A percentile compares a stretch with the other conserved stretches of the same genome.
Conservation (phyloP, 768 basidiomycete species). For the Kwoniella newhampshirensis region DNA sequence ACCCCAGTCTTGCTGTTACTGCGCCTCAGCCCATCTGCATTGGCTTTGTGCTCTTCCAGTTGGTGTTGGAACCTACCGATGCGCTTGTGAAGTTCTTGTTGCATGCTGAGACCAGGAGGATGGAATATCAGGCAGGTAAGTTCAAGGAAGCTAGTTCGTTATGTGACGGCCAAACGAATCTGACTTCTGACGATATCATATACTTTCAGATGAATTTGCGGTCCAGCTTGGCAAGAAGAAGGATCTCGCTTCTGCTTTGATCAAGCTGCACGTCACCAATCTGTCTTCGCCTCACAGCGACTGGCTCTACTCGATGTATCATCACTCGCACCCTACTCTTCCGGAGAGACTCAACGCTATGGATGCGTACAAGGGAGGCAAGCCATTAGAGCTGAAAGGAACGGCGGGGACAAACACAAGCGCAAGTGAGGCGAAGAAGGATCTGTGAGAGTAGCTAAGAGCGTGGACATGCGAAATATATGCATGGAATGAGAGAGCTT, state of each 20-base stretch:
- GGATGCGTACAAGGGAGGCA: conserved; percentile 55
- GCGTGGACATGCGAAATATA: neutral
- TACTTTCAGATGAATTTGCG: conserved; percentile 69
- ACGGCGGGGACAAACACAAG: neutral
- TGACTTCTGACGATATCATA: conserved; percentile 52
- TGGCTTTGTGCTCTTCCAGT: conserved; percentile 53
- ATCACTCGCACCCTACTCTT: conserved; percentile 93
- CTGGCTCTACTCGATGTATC: conserved; percentile 93
- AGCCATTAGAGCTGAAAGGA: conserved; percentile 9
- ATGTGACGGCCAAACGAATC: conserved; percentile 28
- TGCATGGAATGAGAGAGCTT: too few relatives aligned
- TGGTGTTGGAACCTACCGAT: conserved; percentile 53
- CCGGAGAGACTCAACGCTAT: conserved; percentile 82
- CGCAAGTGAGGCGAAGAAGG: conserved; percentile 11
- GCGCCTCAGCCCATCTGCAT: conserved; percentile 51
- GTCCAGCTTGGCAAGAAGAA: conserved; percentile 67
- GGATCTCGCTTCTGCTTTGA: conserved; percentile 61
- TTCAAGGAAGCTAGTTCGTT: conserved; percentile 65
- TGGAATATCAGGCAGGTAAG: conserved; percentile 89
- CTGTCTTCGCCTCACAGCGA: conserved; percentile 91
- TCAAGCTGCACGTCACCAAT: conserved; percentile 87
- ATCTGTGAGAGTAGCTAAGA: too few relatives aligned
- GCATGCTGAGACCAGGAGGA: conserved; percentile 78
- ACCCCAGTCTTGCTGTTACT: conserved; percentile 37
- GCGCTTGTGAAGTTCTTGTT: conserved; percentile 56